These are phyloP conservation scores for Macrolepiota fuliginosa DNA, from an alignment of 768 basidiomycete species.

Conservation along the genomic window DNA sequence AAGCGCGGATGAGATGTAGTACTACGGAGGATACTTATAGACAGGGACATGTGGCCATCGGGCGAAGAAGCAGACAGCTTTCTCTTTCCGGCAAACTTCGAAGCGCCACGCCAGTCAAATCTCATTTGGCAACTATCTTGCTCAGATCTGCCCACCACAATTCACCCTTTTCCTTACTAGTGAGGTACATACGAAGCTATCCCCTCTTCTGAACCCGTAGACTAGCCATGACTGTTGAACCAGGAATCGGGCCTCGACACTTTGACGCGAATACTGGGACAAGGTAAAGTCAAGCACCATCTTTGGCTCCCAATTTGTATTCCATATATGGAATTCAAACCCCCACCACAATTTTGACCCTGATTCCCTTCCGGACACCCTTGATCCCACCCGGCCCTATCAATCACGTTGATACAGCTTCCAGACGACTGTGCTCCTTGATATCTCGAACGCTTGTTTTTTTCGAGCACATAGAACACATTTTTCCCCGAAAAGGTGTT, in stretches of 20 bases:
- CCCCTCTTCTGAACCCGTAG: neutral
- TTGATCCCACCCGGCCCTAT: neutral
- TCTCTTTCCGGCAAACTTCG: conserved; percentile 7
- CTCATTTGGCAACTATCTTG: conserved; percentile 2
- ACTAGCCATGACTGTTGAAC: neutral
- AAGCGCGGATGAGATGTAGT: conserved; percentile 14
- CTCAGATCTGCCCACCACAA: neutral
- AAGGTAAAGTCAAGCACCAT: neutral
- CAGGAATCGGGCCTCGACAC: neutral
- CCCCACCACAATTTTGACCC: neutral
- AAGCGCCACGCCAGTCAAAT: conserved; percentile 3
- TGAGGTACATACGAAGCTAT: neutral
- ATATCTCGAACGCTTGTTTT: neutral
- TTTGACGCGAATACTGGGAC: neutral
- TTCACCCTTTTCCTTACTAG: neutral
- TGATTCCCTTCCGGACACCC: neutral
- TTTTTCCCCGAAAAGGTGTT: neutral
- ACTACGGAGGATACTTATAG: conserved; percentile 20
- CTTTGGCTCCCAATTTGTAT: neutral
- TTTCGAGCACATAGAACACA: neutral
- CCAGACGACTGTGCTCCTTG: neutral
- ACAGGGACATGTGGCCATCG: conserved; percentile 5
- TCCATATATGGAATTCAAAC: neutral
- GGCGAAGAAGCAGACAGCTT: neutral
- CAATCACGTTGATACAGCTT: neutral